A percentile compares a stretch with the other conserved stretches of the same genome.
Conservation (phyloP, 306 rosid species). For the Inga laurina region DNA sequence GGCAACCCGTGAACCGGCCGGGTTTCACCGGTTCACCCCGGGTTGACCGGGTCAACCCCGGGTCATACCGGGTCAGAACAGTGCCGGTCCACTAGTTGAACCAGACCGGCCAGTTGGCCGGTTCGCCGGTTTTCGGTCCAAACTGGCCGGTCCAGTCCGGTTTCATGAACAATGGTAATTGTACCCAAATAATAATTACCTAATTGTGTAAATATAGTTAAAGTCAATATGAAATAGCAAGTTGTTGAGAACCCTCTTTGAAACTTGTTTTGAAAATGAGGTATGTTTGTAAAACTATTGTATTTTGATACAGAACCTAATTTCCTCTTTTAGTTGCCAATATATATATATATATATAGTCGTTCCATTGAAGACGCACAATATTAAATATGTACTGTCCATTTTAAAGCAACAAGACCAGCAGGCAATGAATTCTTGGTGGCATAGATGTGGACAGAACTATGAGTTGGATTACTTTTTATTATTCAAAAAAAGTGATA, state of each 20-base stretch:
- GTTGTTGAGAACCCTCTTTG: neutral
- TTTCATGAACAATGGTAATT: too few relatives aligned
- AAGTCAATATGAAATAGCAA: neutral
- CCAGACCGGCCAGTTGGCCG: too few relatives aligned
- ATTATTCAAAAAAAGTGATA: neutral
- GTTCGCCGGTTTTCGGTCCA: too few relatives aligned
- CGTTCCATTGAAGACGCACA: neutral
- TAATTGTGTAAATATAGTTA: neutral
- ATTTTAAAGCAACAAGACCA: conserved; percentile 1
- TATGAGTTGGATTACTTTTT: neutral
- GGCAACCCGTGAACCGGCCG: too few relatives aligned
- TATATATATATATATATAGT: neutral
- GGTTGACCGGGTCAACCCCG: too few relatives aligned
- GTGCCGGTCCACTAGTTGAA: too few relatives aligned
- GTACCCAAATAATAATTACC: neutral
- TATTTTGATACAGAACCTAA: neutral
- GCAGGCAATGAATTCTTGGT: neutral
- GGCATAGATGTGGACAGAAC: neutral
- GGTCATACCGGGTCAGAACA: too few relatives aligned
- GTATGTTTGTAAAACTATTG: neutral
- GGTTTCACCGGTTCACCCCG: too few relatives aligned
- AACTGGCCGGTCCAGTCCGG: too few relatives aligned
- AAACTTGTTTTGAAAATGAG: neutral
- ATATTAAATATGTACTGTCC: neutral
- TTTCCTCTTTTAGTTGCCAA: neutral